A percentile compares a stretch with the other conserved stretches of the same genome.
Conservation (phyloP, 371 early-diverging fungal genomes). For the Dipsacomyces acuminosporus region DNA sequence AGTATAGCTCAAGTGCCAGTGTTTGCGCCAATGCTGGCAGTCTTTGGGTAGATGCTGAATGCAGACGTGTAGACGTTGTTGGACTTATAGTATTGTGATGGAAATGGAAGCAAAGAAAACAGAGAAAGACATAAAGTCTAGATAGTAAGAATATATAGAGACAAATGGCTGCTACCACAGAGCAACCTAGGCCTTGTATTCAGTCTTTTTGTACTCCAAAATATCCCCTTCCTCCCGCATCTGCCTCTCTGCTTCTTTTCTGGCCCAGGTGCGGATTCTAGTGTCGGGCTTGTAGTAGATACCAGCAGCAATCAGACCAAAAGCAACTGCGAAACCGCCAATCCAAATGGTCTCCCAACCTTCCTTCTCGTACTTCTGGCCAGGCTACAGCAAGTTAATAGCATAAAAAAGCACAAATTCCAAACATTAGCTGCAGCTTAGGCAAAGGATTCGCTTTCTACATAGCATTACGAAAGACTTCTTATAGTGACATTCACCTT, state of each 20-base stretch:
- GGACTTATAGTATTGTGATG: too few relatives aligned
- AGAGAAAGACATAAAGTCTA: too few relatives aligned
- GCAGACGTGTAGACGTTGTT: too few relatives aligned
- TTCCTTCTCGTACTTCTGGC: slow-evolving; percentile 43
- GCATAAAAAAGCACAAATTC: too few relatives aligned
- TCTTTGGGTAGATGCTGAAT: too few relatives aligned
- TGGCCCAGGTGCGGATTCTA: slow-evolving; percentile 48
- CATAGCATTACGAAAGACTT: not conserved
- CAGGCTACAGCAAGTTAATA: slow-evolving; percentile 31
- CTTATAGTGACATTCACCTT: slow-evolving; percentile 20
- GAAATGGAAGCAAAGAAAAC: too few relatives aligned
- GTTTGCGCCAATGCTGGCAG: too few relatives aligned
- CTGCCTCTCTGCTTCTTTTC: slow-evolving; percentile 44
- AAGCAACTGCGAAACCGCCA: slow-evolving; percentile 32
- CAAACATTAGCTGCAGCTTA: too few relatives aligned
- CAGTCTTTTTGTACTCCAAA: slow-evolving; percentile 41
- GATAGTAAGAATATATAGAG: too few relatives aligned
- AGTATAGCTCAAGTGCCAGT: too few relatives aligned
- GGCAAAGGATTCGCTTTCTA: too few relatives aligned
- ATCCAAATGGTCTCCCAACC: slow-evolving; percentile 45
- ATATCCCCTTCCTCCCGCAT: slow-evolving; percentile 46
- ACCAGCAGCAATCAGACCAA: slow-evolving; percentile 25
- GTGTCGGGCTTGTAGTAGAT: slow-evolving; percentile 48
- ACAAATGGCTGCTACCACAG: too few relatives aligned
- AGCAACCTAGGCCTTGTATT: slow-evolving; percentile 28